Conservation (phyloP, 371 early-diverging fungal genomes). For the Syncephalastrum sp. region DNA sequence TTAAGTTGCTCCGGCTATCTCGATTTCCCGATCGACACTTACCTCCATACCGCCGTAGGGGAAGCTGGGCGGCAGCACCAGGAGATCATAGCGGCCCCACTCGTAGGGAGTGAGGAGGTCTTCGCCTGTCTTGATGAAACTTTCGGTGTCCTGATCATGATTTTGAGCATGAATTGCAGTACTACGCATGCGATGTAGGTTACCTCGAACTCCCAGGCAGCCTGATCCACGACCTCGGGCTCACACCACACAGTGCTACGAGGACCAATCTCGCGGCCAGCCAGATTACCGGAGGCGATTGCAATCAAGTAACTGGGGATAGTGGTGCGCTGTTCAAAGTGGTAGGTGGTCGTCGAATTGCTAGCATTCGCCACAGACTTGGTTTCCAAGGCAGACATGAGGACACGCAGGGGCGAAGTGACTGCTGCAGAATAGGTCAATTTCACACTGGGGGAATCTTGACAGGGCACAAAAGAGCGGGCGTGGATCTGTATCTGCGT, state of each 20-base stretch:
- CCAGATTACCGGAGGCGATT: slow-evolving; percentile 88
- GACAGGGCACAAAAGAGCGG: slow-evolving; percentile 88
- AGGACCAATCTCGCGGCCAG: slow-evolving; percentile 80
- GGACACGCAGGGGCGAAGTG: slow-evolving; percentile 50
- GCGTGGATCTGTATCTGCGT: slow-evolving; percentile 74
- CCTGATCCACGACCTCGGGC: slow-evolving; percentile 86
- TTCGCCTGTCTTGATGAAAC: slow-evolving; percentile 84
- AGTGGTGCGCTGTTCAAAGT: slow-evolving; percentile 71
- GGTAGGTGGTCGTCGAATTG: slow-evolving; percentile 51
- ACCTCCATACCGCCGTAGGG: slow-evolving; percentile 97
- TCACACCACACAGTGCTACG: slow-evolving; percentile 95
- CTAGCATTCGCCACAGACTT: slow-evolving; percentile 46
- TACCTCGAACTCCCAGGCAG: slow-evolving; percentile 91
- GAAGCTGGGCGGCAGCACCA: slow-evolving; percentile 83
- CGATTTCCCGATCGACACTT: slow-evolving; percentile 9
- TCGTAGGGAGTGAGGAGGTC: slow-evolving; percentile 86
- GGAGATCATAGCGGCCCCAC: slow-evolving; percentile 96
- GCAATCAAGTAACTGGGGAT: slow-evolving; percentile 95
- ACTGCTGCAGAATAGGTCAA: slow-evolving; percentile 85
- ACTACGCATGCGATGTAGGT: neutral
- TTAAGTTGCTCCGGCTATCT: slow-evolving; percentile 1
- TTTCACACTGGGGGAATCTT: slow-evolving; percentile 94
- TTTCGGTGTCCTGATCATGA: slow-evolving; percentile 70
- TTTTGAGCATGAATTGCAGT: no score
- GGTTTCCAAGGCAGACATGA: slow-evolving; percentile 41